phyloP scores from a whole-genome alignment of 1,284 basidiomycete species.

The Boletus subluridellus region DNA sequence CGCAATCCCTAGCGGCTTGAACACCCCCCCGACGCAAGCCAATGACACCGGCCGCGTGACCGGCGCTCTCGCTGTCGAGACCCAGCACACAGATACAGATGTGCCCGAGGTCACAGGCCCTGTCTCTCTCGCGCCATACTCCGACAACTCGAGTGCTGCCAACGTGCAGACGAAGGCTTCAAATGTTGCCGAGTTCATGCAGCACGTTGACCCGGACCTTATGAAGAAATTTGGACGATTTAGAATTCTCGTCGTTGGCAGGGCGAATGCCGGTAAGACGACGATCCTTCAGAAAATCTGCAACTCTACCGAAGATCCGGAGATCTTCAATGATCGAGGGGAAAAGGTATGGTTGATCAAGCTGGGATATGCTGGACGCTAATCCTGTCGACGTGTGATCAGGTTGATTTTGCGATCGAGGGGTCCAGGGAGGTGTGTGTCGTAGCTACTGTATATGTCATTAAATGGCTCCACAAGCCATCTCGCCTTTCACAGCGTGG shows the following conservation, averaged over 20 bases:
- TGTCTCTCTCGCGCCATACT: neutral
- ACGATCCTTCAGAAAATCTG: neutral
- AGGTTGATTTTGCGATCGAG: neutral
- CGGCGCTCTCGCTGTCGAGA: slow-evolving; percentile 6
- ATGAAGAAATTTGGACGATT: too few species aligned
- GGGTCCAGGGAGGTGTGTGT: neutral
- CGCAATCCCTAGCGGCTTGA: neutral
- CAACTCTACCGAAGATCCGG: neutral
- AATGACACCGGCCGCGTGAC: neutral
- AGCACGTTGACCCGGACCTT: too few species aligned
- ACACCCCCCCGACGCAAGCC: too few species aligned
- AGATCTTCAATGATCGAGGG: too few species aligned
- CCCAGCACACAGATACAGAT: too few species aligned
- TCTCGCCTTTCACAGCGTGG: neutral
- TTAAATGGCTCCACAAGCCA: too few species aligned
- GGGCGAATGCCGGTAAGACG: neutral
- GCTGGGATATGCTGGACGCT: neutral
- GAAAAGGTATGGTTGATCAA: neutral
- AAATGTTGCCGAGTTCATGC: too few species aligned
- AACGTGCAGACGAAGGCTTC: too few species aligned
- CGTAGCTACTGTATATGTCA: neutral
- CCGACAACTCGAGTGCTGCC: neutral
- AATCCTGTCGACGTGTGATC: neutral
- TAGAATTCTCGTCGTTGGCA: neutral
- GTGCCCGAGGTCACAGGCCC: too few species aligned